Conservation (phyloP, 1,284 basidiomycete species). For the Naganishia albida region DNA sequence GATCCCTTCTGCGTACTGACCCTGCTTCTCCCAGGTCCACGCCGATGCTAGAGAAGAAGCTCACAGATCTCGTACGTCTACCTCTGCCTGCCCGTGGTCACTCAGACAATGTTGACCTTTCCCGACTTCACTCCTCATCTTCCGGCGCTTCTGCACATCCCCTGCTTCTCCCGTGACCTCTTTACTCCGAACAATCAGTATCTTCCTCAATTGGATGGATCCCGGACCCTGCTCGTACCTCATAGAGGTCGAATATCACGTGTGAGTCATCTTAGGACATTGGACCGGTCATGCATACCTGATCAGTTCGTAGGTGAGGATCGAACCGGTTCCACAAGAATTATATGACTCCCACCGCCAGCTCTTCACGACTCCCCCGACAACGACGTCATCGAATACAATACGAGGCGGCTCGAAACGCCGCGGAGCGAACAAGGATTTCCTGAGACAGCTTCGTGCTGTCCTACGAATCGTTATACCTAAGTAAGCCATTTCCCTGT, state of each 20-base stretch:
- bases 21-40: constrained; percentile 45
- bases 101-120: neutral
- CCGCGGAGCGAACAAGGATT: constrained; percentile 73
- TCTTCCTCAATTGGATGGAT: constrained; percentile 58
- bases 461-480: constrained; percentile 76
- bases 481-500: constrained; percentile 40
- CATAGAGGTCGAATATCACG: constrained; percentile 65
- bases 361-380: constrained; percentile 42
- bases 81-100: too few species aligned
- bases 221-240: constrained; percentile 67
- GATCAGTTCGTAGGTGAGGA: constrained; percentile 53
- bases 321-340: constrained; percentile 48
- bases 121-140: neutral
- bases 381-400: constrained; percentile 56
- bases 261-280: constrained; percentile 50
- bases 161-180: neutral
- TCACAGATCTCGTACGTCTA: constrained; percentile 50
- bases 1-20: constrained; percentile 1
- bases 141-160: neutral
- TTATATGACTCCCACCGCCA: constrained; percentile 42
- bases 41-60: constrained; percentile 53
- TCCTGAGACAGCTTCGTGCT: constrained; percentile 74
- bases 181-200: constrained; percentile 40
- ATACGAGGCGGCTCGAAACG: constrained; percentile 57
- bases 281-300: neutral